Evolutionary conservation across 768 basidiomycete species (phyloP).

Genomic region (Pisolithus albus): DNA sequence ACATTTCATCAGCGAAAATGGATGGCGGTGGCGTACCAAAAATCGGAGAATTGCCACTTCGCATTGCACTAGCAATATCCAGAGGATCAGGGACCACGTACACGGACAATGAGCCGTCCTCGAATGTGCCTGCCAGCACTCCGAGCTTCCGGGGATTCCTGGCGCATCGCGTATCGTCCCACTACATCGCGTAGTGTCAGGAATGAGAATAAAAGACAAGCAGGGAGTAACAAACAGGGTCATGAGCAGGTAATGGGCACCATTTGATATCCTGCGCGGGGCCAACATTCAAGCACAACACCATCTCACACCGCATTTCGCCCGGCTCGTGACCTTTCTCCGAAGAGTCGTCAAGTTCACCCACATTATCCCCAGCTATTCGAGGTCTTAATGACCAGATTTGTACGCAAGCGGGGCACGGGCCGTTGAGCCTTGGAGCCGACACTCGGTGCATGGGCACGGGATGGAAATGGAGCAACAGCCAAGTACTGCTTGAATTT

Average conservation of each 20-base stretch:
- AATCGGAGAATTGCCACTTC: slow-evolving; percentile 32
- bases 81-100: slow-evolving; percentile 75
- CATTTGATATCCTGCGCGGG: slow-evolving; percentile 79
- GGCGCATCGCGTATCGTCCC: slow-evolving; percentile 14
- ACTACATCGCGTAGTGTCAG: slow-evolving; percentile 12
- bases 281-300: slow-evolving; percentile 78
- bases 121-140: slow-evolving; percentile 75
- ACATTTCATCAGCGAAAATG: background rate
- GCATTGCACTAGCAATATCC: slow-evolving; percentile 31
- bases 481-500: slow-evolving; percentile 75
- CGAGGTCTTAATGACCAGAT: slow-evolving; percentile 62
- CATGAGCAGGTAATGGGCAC: slow-evolving; percentile 87
- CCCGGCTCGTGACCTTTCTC: slow-evolving; percentile 8
- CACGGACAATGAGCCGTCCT: slow-evolving; percentile 78
- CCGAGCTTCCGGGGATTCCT: slow-evolving; percentile 58
- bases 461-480: slow-evolving; percentile 65
- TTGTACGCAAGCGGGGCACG: slow-evolving; percentile 67
- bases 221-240: slow-evolving; percentile 32
- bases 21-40: slow-evolving; percentile 42
- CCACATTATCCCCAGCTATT: slow-evolving; percentile 4
- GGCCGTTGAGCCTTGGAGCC: slow-evolving; percentile 53
- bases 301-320: slow-evolving; percentile 70
- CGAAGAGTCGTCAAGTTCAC: slow-evolving; percentile 16
- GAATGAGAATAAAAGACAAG: background rate
- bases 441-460: slow-evolving; percentile 56